phyloP scores from a whole-genome alignment of 495 filamentous ascomycete species.

The Penicillium angulare region DNA sequence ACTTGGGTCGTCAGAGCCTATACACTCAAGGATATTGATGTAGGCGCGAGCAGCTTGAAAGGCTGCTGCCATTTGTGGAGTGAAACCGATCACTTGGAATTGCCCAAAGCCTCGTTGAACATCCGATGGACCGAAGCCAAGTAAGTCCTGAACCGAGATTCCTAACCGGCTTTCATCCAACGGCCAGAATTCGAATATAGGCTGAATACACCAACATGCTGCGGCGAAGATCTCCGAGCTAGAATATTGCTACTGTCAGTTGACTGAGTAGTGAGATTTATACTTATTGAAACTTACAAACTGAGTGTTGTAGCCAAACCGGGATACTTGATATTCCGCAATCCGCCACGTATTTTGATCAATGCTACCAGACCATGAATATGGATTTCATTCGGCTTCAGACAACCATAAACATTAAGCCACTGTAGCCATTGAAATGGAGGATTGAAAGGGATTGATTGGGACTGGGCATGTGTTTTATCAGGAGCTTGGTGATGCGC shows the following conservation, averaged over 20 bases:
- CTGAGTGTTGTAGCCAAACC: slow-evolving; percentile 33
- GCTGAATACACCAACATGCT: slow-evolving; percentile 24
- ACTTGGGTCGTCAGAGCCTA: neutral
- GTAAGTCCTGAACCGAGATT: slow-evolving; percentile 24
- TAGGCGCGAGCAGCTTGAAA: slow-evolving; percentile 32
- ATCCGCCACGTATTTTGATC: slow-evolving; percentile 35
- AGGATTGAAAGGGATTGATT: slow-evolving; percentile 31
- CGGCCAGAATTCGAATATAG: slow-evolving; percentile 37
- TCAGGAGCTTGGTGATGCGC: slow-evolving; percentile 33
- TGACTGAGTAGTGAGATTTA: neutral
- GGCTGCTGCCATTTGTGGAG: slow-evolving; percentile 28
- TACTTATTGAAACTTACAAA: slow-evolving; percentile 29
- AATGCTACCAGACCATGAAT: slow-evolving; percentile 36
- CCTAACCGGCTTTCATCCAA: slow-evolving; percentile 21
- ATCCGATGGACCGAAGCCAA: slow-evolving; percentile 23
- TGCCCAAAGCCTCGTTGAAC: slow-evolving; percentile 27
- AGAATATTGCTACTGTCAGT: slow-evolving; percentile 4
- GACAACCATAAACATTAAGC: slow-evolving; percentile 41
- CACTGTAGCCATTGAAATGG: slow-evolving; percentile 43
- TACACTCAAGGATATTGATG: slow-evolving; percentile 23
- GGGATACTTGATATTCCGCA: slow-evolving; percentile 29
- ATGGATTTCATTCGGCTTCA: slow-evolving; percentile 39
- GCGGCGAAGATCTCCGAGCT: slow-evolving; percentile 41
- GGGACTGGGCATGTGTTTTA: neutral
- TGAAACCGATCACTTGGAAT: slow-evolving; percentile 30